These are phyloP conservation scores for Leptographium galeiforme DNA, from an alignment of 2,329 filamentous ascomycete species.

Conservation along the genomic window DNA sequence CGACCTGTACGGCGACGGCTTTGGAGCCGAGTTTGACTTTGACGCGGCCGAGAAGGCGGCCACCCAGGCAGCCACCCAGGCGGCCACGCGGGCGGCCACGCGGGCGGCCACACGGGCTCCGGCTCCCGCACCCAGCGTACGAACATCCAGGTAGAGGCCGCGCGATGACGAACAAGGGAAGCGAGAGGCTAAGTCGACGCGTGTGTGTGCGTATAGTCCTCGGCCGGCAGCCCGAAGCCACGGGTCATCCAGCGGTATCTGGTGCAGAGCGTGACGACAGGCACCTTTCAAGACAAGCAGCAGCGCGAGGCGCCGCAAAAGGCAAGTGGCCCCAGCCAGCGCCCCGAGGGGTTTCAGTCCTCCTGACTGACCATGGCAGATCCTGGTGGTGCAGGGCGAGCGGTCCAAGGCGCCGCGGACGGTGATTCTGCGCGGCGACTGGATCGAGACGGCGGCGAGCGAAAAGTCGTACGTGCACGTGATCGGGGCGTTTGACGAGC, in stretches of 20 bases:
- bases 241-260: slow-evolving; percentile 79
- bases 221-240: slow-evolving; percentile 36
- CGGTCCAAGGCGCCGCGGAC: slow-evolving; percentile 50
- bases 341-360: neutral
- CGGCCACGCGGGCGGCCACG: slow-evolving; percentile 15
- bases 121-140: slow-evolving; percentile 35
- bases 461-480: slow-evolving; percentile 72
- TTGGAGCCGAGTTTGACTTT: slow-evolving; percentile 60
- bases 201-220: slow-evolving; percentile 40
- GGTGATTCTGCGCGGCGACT: slow-evolving; percentile 71
- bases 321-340: slow-evolving; percentile 31
- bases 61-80: slow-evolving; percentile 51
- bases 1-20: slow-evolving; percentile 55
- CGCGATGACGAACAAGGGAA: neutral
- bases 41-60: slow-evolving; percentile 62
- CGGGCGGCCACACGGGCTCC: slow-evolving; percentile 2
- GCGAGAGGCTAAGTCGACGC: slow-evolving; percentile 39
- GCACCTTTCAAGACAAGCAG: slow-evolving; percentile 50
- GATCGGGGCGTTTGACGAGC: slow-evolving; percentile 58
- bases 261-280: slow-evolving; percentile 59
- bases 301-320: slow-evolving; percentile 52
- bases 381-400: slow-evolving; percentile 73
- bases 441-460: slow-evolving; percentile 60
- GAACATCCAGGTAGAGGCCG: slow-evolving; percentile 22
- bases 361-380: slow-evolving; percentile 27